phyloP scores from a whole-genome alignment of 2,329 filamentous ascomycete species.

The Verticillium nubilum region DNA sequence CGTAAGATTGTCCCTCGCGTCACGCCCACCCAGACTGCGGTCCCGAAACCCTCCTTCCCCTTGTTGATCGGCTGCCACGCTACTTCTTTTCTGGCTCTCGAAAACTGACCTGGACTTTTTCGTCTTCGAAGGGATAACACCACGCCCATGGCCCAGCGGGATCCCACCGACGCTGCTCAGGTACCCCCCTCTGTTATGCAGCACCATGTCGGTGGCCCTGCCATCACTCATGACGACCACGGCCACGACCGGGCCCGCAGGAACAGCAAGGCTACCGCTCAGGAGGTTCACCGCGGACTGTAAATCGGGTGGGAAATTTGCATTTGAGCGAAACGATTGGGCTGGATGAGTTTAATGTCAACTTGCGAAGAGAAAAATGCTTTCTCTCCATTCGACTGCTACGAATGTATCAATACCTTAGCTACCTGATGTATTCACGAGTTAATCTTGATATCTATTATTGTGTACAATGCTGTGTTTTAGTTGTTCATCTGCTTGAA shows the following conservation, averaged over 20 bases:
- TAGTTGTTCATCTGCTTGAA: too few relatives aligned
- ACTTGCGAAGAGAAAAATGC: not conserved
- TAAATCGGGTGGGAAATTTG: conserved; percentile 21
- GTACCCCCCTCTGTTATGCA: conserved; percentile 50
- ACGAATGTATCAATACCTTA: conserved; percentile 3
- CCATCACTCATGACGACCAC: conserved; percentile 37
- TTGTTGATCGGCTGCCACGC: not conserved
- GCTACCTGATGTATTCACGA: not conserved
- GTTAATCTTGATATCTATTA: not conserved
- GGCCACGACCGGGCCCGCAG: conserved; percentile 37
- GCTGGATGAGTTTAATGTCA: not conserved
- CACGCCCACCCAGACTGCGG: not conserved
- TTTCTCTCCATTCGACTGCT: not conserved
- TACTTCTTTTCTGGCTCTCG: not conserved
- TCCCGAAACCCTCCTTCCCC: not conserved
- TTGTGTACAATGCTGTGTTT: too few relatives aligned
- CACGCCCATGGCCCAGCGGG: conserved; percentile 21
- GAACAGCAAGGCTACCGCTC: conserved; percentile 38
- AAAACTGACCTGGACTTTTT: conserved; percentile 7
- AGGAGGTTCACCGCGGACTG: conserved; percentile 42
- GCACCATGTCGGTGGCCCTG: conserved; percentile 39
- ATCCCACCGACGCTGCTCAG: conserved; percentile 51
- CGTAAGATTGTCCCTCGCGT: conserved; percentile 22
- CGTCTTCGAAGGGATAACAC: conserved; percentile 6
- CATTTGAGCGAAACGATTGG: not conserved